Evolutionary conservation across 1,284 basidiomycete genomes (phyloP).

Genomic region (Cystobasidium slooffiae): DNA sequence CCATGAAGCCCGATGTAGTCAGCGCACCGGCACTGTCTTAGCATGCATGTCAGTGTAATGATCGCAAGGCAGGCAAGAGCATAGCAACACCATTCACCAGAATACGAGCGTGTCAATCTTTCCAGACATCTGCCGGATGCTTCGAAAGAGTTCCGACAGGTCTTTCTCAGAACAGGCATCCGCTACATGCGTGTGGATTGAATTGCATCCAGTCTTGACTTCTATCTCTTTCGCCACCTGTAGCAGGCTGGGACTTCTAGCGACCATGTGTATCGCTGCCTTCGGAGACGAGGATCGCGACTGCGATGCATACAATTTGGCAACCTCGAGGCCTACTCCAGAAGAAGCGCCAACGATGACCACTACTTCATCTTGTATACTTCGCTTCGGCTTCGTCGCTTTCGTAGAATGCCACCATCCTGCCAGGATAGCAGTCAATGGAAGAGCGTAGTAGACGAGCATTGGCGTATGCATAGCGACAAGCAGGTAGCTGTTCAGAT

Average conservation of each 20-base stretch:
- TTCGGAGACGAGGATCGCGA: background rate
- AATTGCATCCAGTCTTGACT: background rate
- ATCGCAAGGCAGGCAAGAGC: background rate
- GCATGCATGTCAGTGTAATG: background rate
- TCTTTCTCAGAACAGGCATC: constrained; percentile 7
- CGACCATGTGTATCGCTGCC: constrained; percentile 3
- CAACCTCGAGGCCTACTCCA: constrained; percentile 32
- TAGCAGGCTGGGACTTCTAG: constrained; percentile 5
- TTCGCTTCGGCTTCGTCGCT: background rate
- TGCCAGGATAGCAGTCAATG: background rate
- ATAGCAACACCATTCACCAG: constrained; percentile 7
- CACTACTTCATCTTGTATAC: constrained; percentile 21
- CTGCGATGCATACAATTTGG: constrained; percentile 2
- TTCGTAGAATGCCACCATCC: background rate
- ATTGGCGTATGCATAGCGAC: too few relatives aligned
- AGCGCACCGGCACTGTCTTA: background rate
- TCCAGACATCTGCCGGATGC: background rate
- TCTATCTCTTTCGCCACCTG: background rate
- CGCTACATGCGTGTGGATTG: background rate
- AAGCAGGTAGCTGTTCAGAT: too few relatives aligned
- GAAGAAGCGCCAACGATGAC: constrained; percentile 39
- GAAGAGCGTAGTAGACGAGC: background rate
- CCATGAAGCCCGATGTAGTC: background rate
- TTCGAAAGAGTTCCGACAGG: background rate
- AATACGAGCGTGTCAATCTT: constrained; percentile 35